Evolutionary conservation across 306 rosid genomes (phyloP), one percentile per base, ranked within the genome.

Genomic region (Oxytropis ochrocephala): DNA sequence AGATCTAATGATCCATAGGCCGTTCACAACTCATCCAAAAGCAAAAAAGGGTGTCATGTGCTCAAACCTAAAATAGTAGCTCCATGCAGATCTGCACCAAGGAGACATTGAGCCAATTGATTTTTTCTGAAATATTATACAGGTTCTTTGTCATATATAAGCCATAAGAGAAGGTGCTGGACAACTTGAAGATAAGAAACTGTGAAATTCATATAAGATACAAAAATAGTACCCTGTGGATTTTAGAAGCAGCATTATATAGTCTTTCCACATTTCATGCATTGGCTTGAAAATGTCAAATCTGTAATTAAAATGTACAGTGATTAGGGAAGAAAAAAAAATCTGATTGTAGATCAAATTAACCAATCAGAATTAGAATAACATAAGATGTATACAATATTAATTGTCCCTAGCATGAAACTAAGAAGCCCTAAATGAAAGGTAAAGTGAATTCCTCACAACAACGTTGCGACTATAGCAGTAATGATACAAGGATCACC

Each of bases 261-360:
- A 85, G 64, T 65, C 83, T 80, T 87, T 91, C 99, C 97, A 94
- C 86, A 86, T 84, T 79, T 87, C 96, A 80, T 88, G 92, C 95
- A 91, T 84, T 67, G 95, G 89, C 86, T 41, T 82, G 80, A 87
- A 91, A 69, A 59, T 68, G 35, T 80, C 84, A 41, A 75, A 88
- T 70, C 99, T 94, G 90, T 47, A 60, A 61, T 67, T 69, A 69
- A 68, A 60, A 44, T 17, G 60, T 27, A 81, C 14, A 53, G 48
- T 65, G 29, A 64, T 59, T 43, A 69, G 72, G 58, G 49, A 51
- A 58, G 35, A 59, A 64, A 62, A 21, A 21, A 8, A 18, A 66
- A 57, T 36, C 30, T 17, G 41, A 54, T 49, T 63, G 5, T 4
- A 24, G 62, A 73, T 24, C 30, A 41, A 43, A 13, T 5, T 47